Evolutionary conservation across 257 asterid species (phyloP).

Genomic region (Fraxinus americana): DNA sequence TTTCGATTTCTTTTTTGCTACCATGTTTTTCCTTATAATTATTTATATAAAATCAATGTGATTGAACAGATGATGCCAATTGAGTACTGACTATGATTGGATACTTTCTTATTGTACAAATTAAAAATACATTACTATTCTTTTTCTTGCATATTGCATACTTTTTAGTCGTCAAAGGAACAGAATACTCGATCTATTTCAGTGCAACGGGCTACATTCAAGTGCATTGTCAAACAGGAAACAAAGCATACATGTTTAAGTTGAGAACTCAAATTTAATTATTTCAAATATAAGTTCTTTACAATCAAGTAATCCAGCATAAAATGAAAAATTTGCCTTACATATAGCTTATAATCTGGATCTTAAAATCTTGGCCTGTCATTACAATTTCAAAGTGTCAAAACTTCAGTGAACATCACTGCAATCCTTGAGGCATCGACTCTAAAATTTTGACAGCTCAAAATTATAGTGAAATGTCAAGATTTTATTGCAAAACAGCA

Average conservation of each 20-base stretch:
- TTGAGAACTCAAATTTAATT: background rate
- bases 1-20: background rate
- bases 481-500: no score
- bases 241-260: background rate
- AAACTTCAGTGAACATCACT: no score
- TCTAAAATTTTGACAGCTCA: no score
- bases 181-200: background rate
- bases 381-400: no score
- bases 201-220: background rate
- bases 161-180: background rate
- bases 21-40: no score
- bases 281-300: background rate
- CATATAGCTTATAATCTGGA: slow-evolving; percentile 17
- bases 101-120: no score
- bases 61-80: background rate
- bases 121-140: no score
- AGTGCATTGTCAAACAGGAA: background rate
- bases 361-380: no score
- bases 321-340: background rate
- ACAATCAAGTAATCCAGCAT: background rate
- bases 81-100: no score
- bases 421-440: no score
- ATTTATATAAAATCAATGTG: background rate
- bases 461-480: no score
- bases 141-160: no score